A percentile compares a stretch with the other conserved stretches of the same genome.
Evolutionary conservation across 1,284 basidiomycete genomes (phyloP).

Genomic region (Somion occarium): DNA sequence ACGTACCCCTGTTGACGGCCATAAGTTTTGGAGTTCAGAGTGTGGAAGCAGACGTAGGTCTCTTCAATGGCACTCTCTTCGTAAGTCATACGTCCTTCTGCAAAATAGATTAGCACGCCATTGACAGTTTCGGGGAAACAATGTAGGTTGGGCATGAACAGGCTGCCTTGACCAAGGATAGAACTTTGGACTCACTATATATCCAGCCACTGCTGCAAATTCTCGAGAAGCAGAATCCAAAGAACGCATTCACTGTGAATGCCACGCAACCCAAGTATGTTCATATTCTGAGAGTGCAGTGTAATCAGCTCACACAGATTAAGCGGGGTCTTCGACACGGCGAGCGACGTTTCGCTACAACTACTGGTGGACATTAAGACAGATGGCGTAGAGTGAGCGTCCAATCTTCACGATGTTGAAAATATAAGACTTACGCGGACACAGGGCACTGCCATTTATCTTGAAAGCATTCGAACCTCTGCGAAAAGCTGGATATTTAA

Average conservation of each 20-base stretch:
- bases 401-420: no score
- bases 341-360: slow-evolving; percentile 37
- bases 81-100: slow-evolving; percentile 24
- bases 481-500: slow-evolving; percentile 40
- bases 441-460: slow-evolving; percentile 42
- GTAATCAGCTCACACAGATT: slow-evolving; percentile 11
- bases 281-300: neutral
- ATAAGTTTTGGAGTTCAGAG: slow-evolving; percentile 47
- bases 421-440: no score
- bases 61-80: slow-evolving; percentile 41
- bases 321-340: slow-evolving; percentile 46
- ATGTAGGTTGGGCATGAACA: slow-evolving; percentile 44
- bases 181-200: slow-evolving; percentile 41
- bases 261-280: slow-evolving; percentile 38
- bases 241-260: slow-evolving; percentile 35
- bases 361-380: slow-evolving; percentile 51
- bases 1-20: slow-evolving; percentile 46
- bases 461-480: slow-evolving; percentile 43
- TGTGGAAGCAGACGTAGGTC: slow-evolving; percentile 52
- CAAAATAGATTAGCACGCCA: neutral
- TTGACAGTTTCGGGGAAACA: neutral
- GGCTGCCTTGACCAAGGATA: slow-evolving; percentile 27
- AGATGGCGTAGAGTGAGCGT: slow-evolving; percentile 39
- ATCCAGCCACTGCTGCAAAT: slow-evolving; percentile 43
- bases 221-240: slow-evolving; percentile 39